Evolutionary conservation across 1,284 basidiomycete species (phyloP), one percentile per base, ranked within the genome.

Genomic region (Coniferiporia sulphurascens): DNA sequence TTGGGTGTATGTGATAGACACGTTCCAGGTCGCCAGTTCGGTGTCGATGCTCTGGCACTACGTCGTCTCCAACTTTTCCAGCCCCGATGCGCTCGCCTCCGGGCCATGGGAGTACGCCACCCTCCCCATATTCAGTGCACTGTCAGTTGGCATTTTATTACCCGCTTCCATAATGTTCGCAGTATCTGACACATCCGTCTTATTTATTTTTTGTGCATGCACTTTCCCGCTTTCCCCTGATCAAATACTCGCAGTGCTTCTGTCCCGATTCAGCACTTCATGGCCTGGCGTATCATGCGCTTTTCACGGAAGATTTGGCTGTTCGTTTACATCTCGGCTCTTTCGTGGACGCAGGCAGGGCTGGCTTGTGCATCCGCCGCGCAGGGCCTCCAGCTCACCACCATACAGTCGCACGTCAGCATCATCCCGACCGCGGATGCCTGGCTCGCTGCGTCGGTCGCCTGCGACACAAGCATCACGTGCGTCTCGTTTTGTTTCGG

Each of bases 11-110:
- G 32, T 38, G 4, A 48, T 59, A n/a, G 52, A 54, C 41, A 43
- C 51, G 1, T 53, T 59, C 50, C 57, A 59, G 27, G 45, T 53
- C 41, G 51, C n/a, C 13, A 52, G 27, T 17, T 45, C 44, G 1
- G 32, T 54, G 17, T 59, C 52, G n/a, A 59, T 59, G 50, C 13
- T 59, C 36, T 59, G 57, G 57, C 57, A 59, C 32, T 59, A 59
- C 50, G 22, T 53, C 35, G 50, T 59, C 51, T 12, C 48, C 15
- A 59, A 59, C 50, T 59, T 53, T 34, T 41, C 52, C 10, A 59
- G 53, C 51, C 57, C 57, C n/a, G 8, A 12, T 13, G 49, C 57
- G 10, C 51, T 59, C 17, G 48, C 48, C 10, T 38, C 17, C 17
- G 46, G 35, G 15, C 55, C 55, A 3, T 56, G 55, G 55, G 48